Evolutionary conservation across 2,329 filamentous ascomycete genomes (phyloP), one percentile per base, ranked within the genome.

Genomic region (Salinomyces thailandicus): DNA sequence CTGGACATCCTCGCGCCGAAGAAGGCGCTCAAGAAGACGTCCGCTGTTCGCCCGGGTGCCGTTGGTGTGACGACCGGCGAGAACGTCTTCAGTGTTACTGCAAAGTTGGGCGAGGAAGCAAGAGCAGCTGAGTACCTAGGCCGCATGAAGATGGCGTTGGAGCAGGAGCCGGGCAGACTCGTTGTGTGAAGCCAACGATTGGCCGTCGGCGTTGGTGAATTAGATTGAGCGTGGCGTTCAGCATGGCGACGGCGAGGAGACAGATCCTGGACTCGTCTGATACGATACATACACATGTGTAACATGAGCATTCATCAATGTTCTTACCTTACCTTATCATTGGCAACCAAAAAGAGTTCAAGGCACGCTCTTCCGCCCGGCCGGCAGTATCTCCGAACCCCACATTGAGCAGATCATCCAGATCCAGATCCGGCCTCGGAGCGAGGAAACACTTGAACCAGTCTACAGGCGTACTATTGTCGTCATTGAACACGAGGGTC

Each of bases 21-120:
- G 24, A 67, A 63, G 28, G 59, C 39, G 17, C 60, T 51, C 45
- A 40, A 45, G 22, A 38, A 31, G 18, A 36, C 47, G 33, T 45
- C 35, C 41, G 59, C 35, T 15, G 18, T 49, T 50, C 15, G 22
- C 8, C 41, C 46, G 14, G 44, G 41, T 28, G 54, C 47, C 39
- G 42, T 48, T 31, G 52, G 52, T 33, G 57, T 56, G 3, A 58
- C 53, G 27, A 50, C 67, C 3, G 73, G 78, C 11, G 64, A 75
- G 37, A 93, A 93, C 57, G 66, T 87, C 0, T 93, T 96, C 58
- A 89, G 77, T 51, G 66, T 98, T 35, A 79, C 70, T 18, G 87
- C 93, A 14, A 77, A 81, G 26, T 77, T 74, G 62, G 75, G 74
- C 6, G 91, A 98, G 59, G 82, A 87, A 71, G 75, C 79, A 66